Evolutionary conservation across 495 filamentous ascomycete genomes (phyloP).

Genomic region (Aspergillus sparsus): DNA sequence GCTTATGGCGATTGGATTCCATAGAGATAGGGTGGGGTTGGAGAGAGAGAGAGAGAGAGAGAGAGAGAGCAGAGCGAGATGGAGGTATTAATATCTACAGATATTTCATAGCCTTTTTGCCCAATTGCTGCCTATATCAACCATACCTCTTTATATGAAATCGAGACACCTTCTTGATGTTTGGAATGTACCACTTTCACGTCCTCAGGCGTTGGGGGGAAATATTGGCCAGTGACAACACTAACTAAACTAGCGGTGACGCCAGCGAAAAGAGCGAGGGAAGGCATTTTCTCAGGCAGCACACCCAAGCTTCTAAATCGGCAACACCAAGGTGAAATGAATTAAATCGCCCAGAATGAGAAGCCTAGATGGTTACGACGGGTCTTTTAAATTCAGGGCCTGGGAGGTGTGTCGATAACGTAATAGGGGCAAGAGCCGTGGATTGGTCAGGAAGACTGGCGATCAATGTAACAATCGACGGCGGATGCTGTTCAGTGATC

Average conservation of each 20-base stretch:
- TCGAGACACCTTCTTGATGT: slow-evolving; percentile 58
- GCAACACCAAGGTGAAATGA: not conserved
- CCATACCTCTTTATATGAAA: slow-evolving; percentile 65
- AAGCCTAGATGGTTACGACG: not conserved
- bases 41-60: not conserved
- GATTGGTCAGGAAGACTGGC: slow-evolving; percentile 3
- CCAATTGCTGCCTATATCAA: not conserved
- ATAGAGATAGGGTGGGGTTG: not conserved
- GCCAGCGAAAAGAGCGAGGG: slow-evolving; percentile 11
- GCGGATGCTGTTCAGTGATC: not conserved
- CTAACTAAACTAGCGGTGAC: slow-evolving; percentile 24
- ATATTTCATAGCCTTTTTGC: not conserved
- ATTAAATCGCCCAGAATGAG: not conserved
- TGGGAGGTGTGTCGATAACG: slow-evolving; percentile 3
- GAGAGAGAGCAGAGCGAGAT: too few relatives aligned
- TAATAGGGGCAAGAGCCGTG: slow-evolving; percentile 8
- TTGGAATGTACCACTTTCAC: slow-evolving; percentile 58
- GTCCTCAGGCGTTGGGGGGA: slow-evolving; percentile 55
- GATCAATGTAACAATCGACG: slow-evolving; percentile 22
- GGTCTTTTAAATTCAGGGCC: not conserved
- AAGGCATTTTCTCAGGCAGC: slow-evolving; percentile 15
- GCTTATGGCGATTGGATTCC: too few relatives aligned
- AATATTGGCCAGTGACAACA: slow-evolving; percentile 45
- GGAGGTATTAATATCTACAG: too few relatives aligned
- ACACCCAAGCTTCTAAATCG: not conserved